These are phyloP conservation scores for Populus simonii DNA, from an alignment of 345 rosid genomes.

Conservation along the genomic window DNA sequence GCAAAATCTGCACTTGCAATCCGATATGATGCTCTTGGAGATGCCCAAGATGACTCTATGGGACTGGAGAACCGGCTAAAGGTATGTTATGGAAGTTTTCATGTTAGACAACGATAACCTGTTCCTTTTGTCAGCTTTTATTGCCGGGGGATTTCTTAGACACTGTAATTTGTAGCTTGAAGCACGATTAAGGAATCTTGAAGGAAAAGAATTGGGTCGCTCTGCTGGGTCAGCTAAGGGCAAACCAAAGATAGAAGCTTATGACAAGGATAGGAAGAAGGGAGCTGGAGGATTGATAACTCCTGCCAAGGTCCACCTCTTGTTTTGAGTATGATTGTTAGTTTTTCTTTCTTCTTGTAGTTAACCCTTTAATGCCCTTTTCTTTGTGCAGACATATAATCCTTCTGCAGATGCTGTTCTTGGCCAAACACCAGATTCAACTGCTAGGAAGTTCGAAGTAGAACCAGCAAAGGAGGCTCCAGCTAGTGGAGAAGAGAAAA, in stretches of 20 bases:
- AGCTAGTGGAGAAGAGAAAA: constrained; percentile 36
- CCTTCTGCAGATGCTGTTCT: constrained; percentile 66
- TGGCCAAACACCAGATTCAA: constrained; percentile 38
- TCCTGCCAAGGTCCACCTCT: constrained; percentile 64
- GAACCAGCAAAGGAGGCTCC: constrained; percentile 13
- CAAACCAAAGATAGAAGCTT: constrained; percentile 83
- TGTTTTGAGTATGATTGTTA: not conserved
- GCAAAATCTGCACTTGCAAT: constrained; percentile 79
- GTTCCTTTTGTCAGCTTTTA: not conserved
- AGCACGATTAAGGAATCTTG: constrained; percentile 72
- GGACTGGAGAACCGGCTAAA: constrained; percentile 80
- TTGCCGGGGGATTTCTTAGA: not conserved
- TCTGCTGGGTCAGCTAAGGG: constrained; percentile 87
- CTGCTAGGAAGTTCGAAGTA: constrained; percentile 22
- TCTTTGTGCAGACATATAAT: constrained; percentile 60
- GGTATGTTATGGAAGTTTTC: constrained; percentile 32
- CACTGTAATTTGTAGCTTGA: constrained; percentile 52
- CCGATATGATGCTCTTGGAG: constrained; percentile 88
- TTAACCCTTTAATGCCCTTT: not conserved
- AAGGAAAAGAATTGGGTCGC: constrained; percentile 68
- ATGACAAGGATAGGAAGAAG: constrained; percentile 76
- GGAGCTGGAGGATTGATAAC: constrained; percentile 70
- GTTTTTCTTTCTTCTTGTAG: not conserved
- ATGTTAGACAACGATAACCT: not conserved
- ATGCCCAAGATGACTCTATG: constrained; percentile 65